phyloP scores from a whole-genome alignment of 2,329 filamentous ascomycete species.

The Monascus ruber region DNA sequence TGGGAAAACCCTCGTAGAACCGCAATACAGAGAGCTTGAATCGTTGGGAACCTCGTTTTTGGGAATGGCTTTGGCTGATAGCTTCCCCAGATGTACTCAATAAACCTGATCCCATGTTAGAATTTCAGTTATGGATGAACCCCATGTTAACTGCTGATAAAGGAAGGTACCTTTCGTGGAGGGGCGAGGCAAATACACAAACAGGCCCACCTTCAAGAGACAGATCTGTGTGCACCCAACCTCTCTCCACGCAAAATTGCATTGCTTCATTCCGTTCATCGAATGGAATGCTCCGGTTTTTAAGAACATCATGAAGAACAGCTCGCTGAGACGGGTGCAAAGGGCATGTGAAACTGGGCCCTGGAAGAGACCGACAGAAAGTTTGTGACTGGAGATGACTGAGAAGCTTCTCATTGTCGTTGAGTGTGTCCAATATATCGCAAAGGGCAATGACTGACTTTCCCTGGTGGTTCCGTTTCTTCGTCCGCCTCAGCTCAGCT shows the following conservation, averaged over 20 bases:
- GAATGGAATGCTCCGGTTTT: background rate
- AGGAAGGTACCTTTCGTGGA: background rate
- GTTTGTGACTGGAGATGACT: background rate
- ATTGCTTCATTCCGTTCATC: background rate
- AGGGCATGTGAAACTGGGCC: no score
- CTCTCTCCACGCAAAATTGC: background rate
- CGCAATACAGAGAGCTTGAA: conserved; percentile 2
- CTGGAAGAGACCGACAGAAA: no score
- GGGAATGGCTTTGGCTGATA: conserved; percentile 3
- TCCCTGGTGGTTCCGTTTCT: background rate
- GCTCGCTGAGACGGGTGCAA: no score
- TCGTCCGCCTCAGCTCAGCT: background rate
- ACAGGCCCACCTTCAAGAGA: background rate
- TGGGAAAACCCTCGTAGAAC: conserved; percentile 3
- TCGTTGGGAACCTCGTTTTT: conserved; percentile 2
- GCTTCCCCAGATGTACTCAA: conserved; percentile 3
- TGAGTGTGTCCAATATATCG: background rate
- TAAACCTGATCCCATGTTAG: no score
- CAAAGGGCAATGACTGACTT: background rate
- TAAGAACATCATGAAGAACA: no score
- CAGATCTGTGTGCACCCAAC: background rate
- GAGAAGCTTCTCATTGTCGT: background rate
- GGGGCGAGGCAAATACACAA: background rate
- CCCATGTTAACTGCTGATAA: background rate
- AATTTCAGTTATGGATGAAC: background rate